Conservation (phyloP, 2,329 filamentous ascomycete genomes). For the Penicillium paneum region DNA sequence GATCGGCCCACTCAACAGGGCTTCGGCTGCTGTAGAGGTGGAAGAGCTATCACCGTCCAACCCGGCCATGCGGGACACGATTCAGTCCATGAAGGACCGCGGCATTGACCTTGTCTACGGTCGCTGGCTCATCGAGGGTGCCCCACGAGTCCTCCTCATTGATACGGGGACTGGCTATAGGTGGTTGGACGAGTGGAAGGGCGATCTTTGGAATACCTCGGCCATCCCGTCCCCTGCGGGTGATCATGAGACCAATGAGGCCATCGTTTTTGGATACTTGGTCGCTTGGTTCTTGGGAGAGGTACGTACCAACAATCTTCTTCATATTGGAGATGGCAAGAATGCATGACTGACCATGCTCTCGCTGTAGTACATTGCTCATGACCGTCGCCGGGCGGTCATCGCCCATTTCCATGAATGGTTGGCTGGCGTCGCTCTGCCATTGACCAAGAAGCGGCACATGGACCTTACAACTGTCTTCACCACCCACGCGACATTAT, state of each 20-base stretch:
- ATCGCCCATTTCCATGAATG: slow-evolving; percentile 99
- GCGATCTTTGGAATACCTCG: slow-evolving; percentile 87
- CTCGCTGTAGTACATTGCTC: slow-evolving; percentile 72
- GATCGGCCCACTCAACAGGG: slow-evolving; percentile 88
- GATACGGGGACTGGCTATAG: slow-evolving; percentile 91
- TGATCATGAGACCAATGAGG: slow-evolving; percentile 94
- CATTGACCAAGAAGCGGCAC: slow-evolving; percentile 85
- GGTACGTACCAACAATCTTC: slow-evolving; percentile 53
- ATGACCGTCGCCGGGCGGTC: slow-evolving; percentile 86
- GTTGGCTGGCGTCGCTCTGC: slow-evolving; percentile 90
- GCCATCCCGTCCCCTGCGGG: slow-evolving; percentile 89
- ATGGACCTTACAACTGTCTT: slow-evolving; percentile 98
- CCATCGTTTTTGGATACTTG: slow-evolving; percentile 94
- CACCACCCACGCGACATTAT: slow-evolving; percentile 92
- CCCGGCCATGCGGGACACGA: slow-evolving; percentile 74
- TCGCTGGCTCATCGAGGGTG: slow-evolving; percentile 95
- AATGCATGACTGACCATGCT: slow-evolving; percentile 7
- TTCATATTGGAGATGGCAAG: background rate
- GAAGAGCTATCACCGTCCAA: slow-evolving; percentile 85
- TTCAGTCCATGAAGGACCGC: slow-evolving; percentile 87
- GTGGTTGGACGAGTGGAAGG: slow-evolving; percentile 94
- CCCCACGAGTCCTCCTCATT: slow-evolving; percentile 87
- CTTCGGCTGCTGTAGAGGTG: slow-evolving; percentile 95
- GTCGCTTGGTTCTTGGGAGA: slow-evolving; percentile 98
- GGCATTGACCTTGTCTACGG: slow-evolving; percentile 90